A percentile compares a stretch with the other conserved stretches of the same genome.
phyloP scores from a whole-genome alignment of 2,329 filamentous ascomycete genomes.

The Penicillium sp. region DNA sequence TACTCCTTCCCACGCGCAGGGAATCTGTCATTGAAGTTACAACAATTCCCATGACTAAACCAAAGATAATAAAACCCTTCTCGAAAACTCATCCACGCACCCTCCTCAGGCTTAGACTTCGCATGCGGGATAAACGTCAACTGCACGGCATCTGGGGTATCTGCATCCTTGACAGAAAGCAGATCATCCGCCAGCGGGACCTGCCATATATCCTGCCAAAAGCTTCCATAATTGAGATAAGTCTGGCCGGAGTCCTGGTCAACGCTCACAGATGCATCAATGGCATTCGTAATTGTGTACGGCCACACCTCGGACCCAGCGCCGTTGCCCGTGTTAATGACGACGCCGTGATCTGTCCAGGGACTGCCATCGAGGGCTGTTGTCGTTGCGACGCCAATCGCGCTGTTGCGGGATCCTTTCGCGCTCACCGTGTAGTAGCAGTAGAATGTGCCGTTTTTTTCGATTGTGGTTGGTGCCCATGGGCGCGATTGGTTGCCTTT shows the following conservation, averaged over 20 bases:
- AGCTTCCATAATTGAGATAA: slow-evolving; percentile 38
- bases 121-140: slow-evolving; percentile 25
- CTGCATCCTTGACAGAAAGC: slow-evolving; percentile 26
- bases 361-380: slow-evolving; percentile 21
- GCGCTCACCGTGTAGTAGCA: slow-evolving; percentile 38
- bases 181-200: slow-evolving; percentile 33
- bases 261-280: slow-evolving; percentile 34
- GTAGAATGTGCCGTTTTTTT: slow-evolving; percentile 33
- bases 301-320: slow-evolving; percentile 27
- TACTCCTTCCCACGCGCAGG: slow-evolving; percentile 34
- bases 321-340: slow-evolving; percentile 34
- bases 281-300: slow-evolving; percentile 38
- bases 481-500: slow-evolving; percentile 32
- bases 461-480: slow-evolving; percentile 37
- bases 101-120: slow-evolving; percentile 31
- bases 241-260: slow-evolving; percentile 26
- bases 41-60: slow-evolving; percentile 42
- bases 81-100: slow-evolving; percentile 37
- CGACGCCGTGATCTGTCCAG: slow-evolving; percentile 38
- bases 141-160: slow-evolving; percentile 26
- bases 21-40: slow-evolving; percentile 28
- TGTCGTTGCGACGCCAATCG: slow-evolving; percentile 37
- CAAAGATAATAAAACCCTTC: slow-evolving; percentile 40
- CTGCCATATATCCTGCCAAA: slow-evolving; percentile 38
- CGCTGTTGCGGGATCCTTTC: slow-evolving; percentile 31